Conservation (phyloP, 768 basidiomycete genomes). For the Boletus bicolor region DNA sequence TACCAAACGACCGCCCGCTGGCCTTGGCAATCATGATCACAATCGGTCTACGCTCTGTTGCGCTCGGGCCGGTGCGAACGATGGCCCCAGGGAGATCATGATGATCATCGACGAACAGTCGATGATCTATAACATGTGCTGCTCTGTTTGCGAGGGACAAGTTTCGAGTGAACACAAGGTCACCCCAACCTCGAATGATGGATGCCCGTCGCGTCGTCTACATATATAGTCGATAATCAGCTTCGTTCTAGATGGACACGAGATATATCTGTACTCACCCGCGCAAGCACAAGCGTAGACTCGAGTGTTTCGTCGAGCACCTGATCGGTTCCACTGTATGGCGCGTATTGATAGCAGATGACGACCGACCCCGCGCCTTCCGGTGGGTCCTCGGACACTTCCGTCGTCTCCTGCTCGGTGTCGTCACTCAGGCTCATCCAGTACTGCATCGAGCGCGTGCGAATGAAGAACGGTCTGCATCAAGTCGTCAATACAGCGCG, state of each 20-base stretch:
- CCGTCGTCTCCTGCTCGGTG: not conserved
- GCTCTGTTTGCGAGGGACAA: not conserved
- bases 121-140: constrained; percentile 1
- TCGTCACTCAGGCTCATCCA: not conserved
- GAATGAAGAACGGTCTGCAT: not conserved
- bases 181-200: constrained; percentile 2
- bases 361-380: not conserved
- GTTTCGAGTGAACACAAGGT: not conserved
- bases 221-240: not conserved
- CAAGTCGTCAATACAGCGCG: not conserved
- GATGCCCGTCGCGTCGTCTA: constrained; percentile 4
- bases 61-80: not conserved
- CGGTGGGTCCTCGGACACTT: not conserved
- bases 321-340: not conserved
- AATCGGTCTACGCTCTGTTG: not conserved
- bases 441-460: not conserved
- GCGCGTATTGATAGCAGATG: not conserved
- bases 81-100: not conserved
- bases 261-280: constrained; percentile 1
- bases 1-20: constrained; percentile 13
- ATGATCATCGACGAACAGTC: not conserved
- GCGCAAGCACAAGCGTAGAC: not conserved
- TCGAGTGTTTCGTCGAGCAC: not conserved
- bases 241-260: not conserved
- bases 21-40: constrained; percentile 4